Conservation (phyloP, 2,329 filamentous ascomycete genomes). For the Plenodomus tracheiphilus region DNA sequence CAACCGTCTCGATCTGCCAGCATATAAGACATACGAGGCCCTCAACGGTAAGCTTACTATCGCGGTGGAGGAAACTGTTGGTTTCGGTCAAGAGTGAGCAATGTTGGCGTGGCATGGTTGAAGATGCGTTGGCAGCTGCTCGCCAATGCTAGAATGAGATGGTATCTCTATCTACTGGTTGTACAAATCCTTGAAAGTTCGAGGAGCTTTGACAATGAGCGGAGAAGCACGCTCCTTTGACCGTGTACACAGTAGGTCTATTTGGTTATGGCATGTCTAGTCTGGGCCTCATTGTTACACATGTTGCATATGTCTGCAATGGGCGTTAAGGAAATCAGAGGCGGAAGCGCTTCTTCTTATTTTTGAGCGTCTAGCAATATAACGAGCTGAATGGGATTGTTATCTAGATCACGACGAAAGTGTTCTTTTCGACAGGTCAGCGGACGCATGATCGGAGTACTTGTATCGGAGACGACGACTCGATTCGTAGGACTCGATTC, state of each 20-base stretch:
- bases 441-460: too few species aligned
- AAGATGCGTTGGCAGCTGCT: neutral
- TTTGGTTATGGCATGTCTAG: neutral
- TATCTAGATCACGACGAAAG: neutral
- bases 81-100: constrained; percentile 88
- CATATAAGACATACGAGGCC: constrained; percentile 86
- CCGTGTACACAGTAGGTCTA: neutral
- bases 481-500: too few species aligned
- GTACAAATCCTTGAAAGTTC: neutral
- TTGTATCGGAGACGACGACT: too few species aligned
- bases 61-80: constrained; percentile 97
- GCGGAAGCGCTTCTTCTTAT: neutral
- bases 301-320: neutral
- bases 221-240: neutral
- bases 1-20: constrained; percentile 92
- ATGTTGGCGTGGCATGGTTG: neutral
- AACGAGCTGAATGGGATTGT: neutral
- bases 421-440: neutral
- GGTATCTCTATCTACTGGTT: neutral
- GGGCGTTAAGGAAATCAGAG: neutral
- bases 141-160: neutral
- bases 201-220: neutral
- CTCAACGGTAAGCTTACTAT: constrained; percentile 91
- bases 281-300: neutral
- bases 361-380: neutral